These are phyloP conservation scores for Tetrapisispora iriomotensis DNA, from an alignment of 805 yeast genomes.

Conservation along the genomic window DNA sequence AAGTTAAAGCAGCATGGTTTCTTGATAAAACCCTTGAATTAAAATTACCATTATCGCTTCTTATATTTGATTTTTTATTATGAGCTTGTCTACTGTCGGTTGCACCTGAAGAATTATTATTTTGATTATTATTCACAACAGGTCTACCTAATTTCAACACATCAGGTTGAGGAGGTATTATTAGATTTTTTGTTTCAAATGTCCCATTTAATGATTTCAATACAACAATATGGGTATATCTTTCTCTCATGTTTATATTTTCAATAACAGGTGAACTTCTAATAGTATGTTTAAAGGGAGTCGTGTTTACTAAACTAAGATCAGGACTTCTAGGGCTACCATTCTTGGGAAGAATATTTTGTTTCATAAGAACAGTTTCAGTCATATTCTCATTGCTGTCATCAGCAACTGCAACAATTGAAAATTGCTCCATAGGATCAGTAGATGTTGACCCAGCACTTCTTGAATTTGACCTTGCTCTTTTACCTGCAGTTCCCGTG, in stretches of 20 bases:
- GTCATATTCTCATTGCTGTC: background rate
- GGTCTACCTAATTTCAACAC: constrained; percentile 81
- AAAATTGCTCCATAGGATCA: constrained; percentile 3
- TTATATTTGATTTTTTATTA: constrained; percentile 27
- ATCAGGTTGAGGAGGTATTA: constrained; percentile 68
- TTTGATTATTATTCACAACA: constrained; percentile 25
- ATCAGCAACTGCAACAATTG: background rate
- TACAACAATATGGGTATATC: constrained; percentile 45
- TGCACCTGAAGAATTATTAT: background rate
- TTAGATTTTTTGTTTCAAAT: constrained; percentile 62
- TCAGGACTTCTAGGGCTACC: constrained; percentile 1
- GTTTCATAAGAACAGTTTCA: background rate
- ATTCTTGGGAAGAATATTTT: no score
- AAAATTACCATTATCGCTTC: constrained; percentile 71
- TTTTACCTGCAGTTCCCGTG: constrained; percentile 6
- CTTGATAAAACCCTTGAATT: constrained; percentile 87
- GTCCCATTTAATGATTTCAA: constrained; percentile 66
- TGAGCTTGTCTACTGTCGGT: constrained; percentile 8
- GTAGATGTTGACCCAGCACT: constrained; percentile 15
- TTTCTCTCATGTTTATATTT: constrained; percentile 8
- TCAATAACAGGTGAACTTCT: background rate
- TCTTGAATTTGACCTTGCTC: constrained; percentile 24
- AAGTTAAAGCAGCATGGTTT: constrained; percentile 80
- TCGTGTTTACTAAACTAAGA: background rate
- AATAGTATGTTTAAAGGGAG: background rate